A percentile compares a stretch with the other conserved stretches of the same genome.
Conservation (phyloP, 2,329 filamentous ascomycete species). For the Ceratocystis colombiana region DNA sequence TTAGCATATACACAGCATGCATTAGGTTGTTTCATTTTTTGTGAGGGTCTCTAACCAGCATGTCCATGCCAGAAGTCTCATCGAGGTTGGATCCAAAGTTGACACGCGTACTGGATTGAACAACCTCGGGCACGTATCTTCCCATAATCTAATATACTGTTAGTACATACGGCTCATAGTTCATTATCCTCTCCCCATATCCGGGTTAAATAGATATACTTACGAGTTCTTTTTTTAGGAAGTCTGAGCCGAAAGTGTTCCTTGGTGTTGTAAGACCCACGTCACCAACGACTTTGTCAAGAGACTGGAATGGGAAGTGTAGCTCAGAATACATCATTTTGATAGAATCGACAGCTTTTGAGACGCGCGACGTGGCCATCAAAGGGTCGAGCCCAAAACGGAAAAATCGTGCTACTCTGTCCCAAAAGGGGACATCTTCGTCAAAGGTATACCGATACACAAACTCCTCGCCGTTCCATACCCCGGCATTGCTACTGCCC, state of each 20-base stretch:
- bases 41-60: conserved; percentile 48
- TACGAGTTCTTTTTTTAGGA: conserved; percentile 54
- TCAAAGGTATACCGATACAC: neutral
- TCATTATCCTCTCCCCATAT: too few relatives aligned
- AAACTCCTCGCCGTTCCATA: conserved; percentile 75
- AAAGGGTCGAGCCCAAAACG: conserved; percentile 74
- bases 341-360: conserved; percentile 60
- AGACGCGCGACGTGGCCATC: conserved; percentile 61
- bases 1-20: neutral
- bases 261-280: conserved; percentile 59
- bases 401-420: conserved; percentile 48
- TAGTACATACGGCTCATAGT: neutral
- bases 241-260: conserved; percentile 61
- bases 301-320: conserved; percentile 70
- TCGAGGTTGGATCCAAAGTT: conserved; percentile 88
- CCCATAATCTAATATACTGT: conserved; percentile 43
- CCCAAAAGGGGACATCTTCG: neutral
- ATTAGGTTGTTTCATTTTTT: neutral
- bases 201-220: neutral
- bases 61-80: conserved; percentile 78
- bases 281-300: conserved; percentile 58
- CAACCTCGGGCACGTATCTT: conserved; percentile 64
- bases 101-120: conserved; percentile 83
- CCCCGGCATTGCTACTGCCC: conserved; percentile 44
- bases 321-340: conserved; percentile 70